Conservation (phyloP, 148 eudicot species). For the Rhododendron ovatum region DNA sequence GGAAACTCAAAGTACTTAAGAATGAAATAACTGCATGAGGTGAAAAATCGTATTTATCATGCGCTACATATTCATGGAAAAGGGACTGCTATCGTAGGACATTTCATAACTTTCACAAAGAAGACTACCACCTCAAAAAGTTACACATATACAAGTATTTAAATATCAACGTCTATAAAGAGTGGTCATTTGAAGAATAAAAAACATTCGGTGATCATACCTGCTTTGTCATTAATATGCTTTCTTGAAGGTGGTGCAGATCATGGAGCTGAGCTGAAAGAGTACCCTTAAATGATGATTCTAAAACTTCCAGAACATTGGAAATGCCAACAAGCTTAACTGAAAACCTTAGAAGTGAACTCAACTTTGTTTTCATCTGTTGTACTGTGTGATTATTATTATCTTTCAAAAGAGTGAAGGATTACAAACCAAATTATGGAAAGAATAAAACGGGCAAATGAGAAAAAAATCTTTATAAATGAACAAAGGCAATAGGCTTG, state of each 20-base stretch:
- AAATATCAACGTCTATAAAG: neutral
- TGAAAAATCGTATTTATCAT: neutral
- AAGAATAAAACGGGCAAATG: neutral
- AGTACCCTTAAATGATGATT: constrained; percentile 73
- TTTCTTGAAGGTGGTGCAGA: constrained; percentile 74
- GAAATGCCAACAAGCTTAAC: constrained; percentile 64
- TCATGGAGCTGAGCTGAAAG: constrained; percentile 83
- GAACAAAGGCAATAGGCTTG: neutral
- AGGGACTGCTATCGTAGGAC: neutral
- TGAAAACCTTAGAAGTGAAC: constrained; percentile 46
- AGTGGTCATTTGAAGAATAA: neutral
- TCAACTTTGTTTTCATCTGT: constrained; percentile 51
- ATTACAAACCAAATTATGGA: constrained; percentile 1
- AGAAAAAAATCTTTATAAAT: neutral
- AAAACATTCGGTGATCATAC: constrained; percentile 26
- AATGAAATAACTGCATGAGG: neutral
- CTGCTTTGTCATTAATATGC: constrained; percentile 87
- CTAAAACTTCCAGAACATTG: constrained; percentile 79
- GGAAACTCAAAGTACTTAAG: neutral
- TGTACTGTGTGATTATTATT: constrained; percentile 45
- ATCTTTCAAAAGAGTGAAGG: constrained; percentile 61
- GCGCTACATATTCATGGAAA: neutral
- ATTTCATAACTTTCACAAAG: neutral
- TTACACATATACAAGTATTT: neutral
- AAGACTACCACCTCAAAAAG: neutral